A percentile compares a stretch with the other conserved stretches of the same genome.
Evolutionary conservation across 306 rosid genomes (phyloP).

Genomic region (Vigna nakashimae): DNA sequence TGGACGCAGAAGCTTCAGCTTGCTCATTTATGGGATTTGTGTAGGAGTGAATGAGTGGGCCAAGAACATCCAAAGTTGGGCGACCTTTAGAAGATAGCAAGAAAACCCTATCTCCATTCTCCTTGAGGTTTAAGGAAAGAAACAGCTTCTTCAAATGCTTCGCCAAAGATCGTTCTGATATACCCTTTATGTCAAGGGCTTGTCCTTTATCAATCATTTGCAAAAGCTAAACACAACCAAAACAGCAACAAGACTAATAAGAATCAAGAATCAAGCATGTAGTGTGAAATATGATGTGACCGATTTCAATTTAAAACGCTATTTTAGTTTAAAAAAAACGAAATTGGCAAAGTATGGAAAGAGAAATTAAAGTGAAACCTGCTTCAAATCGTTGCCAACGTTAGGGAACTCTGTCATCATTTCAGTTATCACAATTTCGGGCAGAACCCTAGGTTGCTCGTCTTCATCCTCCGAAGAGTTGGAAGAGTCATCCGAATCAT

Average conservation of each 20-base stretch:
- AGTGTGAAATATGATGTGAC: not conserved
- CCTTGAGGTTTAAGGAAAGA: slow-evolving; percentile 69
- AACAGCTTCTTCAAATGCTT: slow-evolving; percentile 80
- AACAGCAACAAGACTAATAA: slow-evolving; percentile 35
- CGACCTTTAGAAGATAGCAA: slow-evolving; percentile 66
- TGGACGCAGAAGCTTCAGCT: slow-evolving; percentile 37
- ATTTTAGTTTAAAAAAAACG: not conserved
- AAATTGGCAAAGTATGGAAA: not conserved
- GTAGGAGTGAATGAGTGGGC: slow-evolving; percentile 59
- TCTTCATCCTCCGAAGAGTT: slow-evolving; percentile 50
- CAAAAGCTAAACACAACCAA: slow-evolving; percentile 62
- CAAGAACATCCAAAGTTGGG: slow-evolving; percentile 81
- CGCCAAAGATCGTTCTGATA: slow-evolving; percentile 68
- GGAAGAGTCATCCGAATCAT: slow-evolving; percentile 49
- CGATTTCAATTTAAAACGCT: not conserved
- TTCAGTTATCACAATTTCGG: slow-evolving; percentile 54
- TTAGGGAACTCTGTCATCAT: slow-evolving; percentile 75
- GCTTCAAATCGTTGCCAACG: slow-evolving; percentile 73
- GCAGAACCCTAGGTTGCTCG: slow-evolving; percentile 50
- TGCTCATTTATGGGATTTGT: slow-evolving; percentile 44
- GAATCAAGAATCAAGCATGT: slow-evolving; percentile 12
- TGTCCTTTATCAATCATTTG: slow-evolving; percentile 93
- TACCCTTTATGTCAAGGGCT: slow-evolving; percentile 92
- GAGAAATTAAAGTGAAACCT: slow-evolving; percentile 51
- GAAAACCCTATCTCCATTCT: slow-evolving; percentile 74